Percentiles rank a stretch among this genome's conserved stretches.
phyloP scores from a whole-genome alignment of 78 protist species.

The Dictyostelium discoideum region DNA sequence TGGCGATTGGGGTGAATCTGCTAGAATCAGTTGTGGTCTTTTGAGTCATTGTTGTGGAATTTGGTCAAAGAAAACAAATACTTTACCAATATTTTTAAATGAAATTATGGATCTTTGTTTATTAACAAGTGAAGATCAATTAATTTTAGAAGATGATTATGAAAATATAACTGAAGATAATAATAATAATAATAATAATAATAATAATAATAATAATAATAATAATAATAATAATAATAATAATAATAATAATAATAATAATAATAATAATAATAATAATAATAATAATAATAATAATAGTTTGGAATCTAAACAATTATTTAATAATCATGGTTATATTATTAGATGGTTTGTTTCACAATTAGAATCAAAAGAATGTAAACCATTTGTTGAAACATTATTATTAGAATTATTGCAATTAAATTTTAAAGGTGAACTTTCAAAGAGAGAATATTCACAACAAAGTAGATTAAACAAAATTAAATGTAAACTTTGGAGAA shows the following conservation, averaged over 20 bases:
- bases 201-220: neutral
- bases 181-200: neutral
- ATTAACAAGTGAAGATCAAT: constrained; percentile 34
- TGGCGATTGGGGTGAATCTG: constrained; percentile 57
- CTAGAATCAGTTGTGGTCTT: constrained; percentile 37
- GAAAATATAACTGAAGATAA: neutral
- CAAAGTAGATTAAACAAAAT: constrained; percentile 49
- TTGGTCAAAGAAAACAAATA: constrained; percentile 50
- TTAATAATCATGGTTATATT: constrained; percentile 73
- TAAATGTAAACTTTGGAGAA: constrained; percentile 68
- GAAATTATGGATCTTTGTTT: constrained; percentile 66
- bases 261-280: neutral
- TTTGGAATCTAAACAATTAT: neutral
- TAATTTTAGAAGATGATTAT: neutral
- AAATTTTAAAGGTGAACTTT: constrained; percentile 24
- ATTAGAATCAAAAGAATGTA: neutral
- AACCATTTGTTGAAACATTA: constrained; percentile 32
- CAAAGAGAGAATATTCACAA: constrained; percentile 66
- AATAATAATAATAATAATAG: neutral
- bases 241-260: neutral
- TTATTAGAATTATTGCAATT: constrained; percentile 35
- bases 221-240: neutral
- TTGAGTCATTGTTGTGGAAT: constrained; percentile 63
- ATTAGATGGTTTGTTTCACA: constrained; percentile 59
- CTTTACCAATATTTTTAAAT: neutral